Evolutionary conservation across 176 grass and related monocot genomes (phyloP).

Genomic region (Zizania latifolia): DNA sequence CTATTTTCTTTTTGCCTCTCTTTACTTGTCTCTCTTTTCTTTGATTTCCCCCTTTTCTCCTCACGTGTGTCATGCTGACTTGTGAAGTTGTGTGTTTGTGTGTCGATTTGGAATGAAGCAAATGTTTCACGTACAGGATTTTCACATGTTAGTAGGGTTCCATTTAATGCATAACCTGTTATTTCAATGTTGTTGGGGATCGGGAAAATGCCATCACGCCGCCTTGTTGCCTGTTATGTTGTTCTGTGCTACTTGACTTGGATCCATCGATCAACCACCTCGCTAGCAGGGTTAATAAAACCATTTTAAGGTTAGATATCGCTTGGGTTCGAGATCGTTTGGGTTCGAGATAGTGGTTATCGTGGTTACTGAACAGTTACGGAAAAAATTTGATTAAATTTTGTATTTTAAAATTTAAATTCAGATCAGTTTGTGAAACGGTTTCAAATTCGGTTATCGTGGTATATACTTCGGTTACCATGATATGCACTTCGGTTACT

Average conservation of each 20-base stretch:
- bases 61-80: not conserved
- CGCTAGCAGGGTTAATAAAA: too few species aligned
- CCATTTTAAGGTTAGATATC: too few species aligned
- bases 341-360: too few species aligned
- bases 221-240: not conserved
- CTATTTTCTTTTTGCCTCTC: slow-evolving; percentile 22
- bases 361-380: too few species aligned
- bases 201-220: not conserved
- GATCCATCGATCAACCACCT: too few species aligned
- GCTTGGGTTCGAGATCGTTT: too few species aligned
- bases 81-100: slow-evolving; percentile 25
- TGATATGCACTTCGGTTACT: too few species aligned
- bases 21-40: slow-evolving; percentile 11
- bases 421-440: too few species aligned
- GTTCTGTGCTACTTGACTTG: not conserved
- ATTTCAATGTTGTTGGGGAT: not conserved
- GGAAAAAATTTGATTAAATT: too few species aligned
- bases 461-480: too few species aligned
- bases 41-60: slow-evolving; percentile 23
- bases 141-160: not conserved
- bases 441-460: too few species aligned
- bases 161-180: not conserved
- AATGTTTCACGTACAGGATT: slow-evolving; percentile 16
- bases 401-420: too few species aligned
- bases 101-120: slow-evolving; percentile 42